These are phyloP conservation scores for Nemophila menziesii DNA, from an alignment of 257 asterid genomes.

Conservation along the genomic window DNA sequence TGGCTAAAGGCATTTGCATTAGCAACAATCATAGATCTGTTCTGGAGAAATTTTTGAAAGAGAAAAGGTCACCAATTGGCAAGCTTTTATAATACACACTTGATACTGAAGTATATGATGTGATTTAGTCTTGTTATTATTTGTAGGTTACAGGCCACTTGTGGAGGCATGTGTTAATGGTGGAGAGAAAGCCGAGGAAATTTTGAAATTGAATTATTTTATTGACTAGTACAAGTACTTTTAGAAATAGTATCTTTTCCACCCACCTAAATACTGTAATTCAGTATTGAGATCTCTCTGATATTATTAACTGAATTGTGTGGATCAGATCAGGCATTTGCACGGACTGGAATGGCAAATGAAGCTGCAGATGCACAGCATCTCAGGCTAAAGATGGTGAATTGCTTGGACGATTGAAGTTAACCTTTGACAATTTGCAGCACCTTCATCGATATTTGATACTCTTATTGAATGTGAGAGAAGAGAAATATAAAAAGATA, in stretches of 20 bases:
- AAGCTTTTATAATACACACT: too few relatives aligned
- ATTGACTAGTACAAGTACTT: too few relatives aligned
- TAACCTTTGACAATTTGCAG: constrained; percentile 53
- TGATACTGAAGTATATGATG: too few relatives aligned
- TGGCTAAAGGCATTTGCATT: too few relatives aligned
- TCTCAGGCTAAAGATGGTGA: constrained; percentile 87
- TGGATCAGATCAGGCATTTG: constrained; percentile 56
- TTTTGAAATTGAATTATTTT: background rate
- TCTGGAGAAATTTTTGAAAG: too few relatives aligned
- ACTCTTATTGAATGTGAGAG: too few relatives aligned
- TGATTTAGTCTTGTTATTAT: constrained; percentile 9
- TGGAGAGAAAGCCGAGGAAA: constrained; percentile 89
- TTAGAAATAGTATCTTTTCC: too few relatives aligned
- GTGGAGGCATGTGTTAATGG: constrained; percentile 94
- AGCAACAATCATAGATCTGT: too few relatives aligned
- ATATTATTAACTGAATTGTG: background rate
- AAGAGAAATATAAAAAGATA: too few relatives aligned
- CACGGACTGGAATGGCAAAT: constrained; percentile 87
- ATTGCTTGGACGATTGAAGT: constrained; percentile 62
- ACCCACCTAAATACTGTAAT: too few relatives aligned
- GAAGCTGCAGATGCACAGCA: constrained; percentile 95
- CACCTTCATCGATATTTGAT: constrained; percentile 67
- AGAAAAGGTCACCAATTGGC: too few relatives aligned
- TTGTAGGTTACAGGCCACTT: constrained; percentile 82
- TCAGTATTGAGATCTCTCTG: too few relatives aligned